Evolutionary conservation across 1,284 basidiomycete genomes (phyloP), one percentile per base, ranked within the genome.

Genomic region (Sanghuangporus baumii): DNA sequence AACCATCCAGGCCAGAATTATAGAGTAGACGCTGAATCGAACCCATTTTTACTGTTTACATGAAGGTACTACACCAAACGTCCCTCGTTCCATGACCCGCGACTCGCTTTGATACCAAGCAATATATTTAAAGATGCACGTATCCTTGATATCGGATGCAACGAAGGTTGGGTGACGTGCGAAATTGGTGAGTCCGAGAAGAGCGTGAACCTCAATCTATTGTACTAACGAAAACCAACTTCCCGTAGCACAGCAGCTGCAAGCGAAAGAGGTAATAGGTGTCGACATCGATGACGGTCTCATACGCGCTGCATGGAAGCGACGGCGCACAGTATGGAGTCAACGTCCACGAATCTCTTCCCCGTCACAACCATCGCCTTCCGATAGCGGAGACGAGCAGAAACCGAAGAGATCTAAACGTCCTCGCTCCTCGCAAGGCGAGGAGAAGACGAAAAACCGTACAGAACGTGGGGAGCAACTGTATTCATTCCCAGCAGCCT

Each of bases 61-160:
- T 54, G 8, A 67, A 88, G 87, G 41, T 94, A 94, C 71, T 91
- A 91, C 73, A 76, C 79, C 36, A 91, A 88, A 73, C 82, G 89
- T 9, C 84, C 85, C 0, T 79, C 76, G 20, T 69, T 77, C 0
- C 74, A 74, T 31, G 89, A 93, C 70, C 79, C 80, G 0, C 80
- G 91, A 20, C 78, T 92, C 1, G 74, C 79, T 1, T 72, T 87
- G 9, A 73, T 94, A 0, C 84, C 88, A 0, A 56, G 70, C 2
- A 68, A 73, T 3, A 75, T 88, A 36, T 85, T 93, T 68, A 23
- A 64, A 2, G 78, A 73, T 23, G 82, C 81, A 60, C 75, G 78
- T 54, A 86, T 94, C 1, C 78, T 94, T 9, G 93, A 94, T 70
- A 73, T 94, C 0, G 92, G 93, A 2, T 92, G 89, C 70, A 94